Conservation (phyloP, 495 filamentous ascomycete genomes). For the Darksidea phi region DNA sequence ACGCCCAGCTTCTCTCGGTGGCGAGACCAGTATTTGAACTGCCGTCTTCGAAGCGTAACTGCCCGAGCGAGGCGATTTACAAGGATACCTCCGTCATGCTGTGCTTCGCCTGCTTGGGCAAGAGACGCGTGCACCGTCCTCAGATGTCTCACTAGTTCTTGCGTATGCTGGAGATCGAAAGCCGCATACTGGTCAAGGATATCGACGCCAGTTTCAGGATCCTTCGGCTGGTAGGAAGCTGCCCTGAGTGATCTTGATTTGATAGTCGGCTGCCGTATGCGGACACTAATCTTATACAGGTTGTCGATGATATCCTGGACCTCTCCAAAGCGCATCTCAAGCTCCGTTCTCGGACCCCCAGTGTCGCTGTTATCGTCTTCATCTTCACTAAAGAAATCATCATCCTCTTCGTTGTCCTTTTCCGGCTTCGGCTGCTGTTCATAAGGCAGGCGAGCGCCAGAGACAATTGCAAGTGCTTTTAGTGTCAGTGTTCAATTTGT, state of each 20-base stretch:
- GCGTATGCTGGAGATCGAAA: slow-evolving; percentile 28
- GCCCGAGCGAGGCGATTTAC: slow-evolving; percentile 28
- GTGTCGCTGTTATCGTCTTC: slow-evolving; percentile 24
- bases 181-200: slow-evolving; percentile 29
- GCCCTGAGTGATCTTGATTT: slow-evolving; percentile 30
- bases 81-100: slow-evolving; percentile 14
- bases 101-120: background rate
- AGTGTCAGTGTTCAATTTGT: background rate
- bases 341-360: slow-evolving; percentile 27
- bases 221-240: slow-evolving; percentile 29
- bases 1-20: slow-evolving; percentile 32
- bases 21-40: slow-evolving; percentile 35
- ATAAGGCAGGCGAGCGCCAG: slow-evolving; percentile 28
- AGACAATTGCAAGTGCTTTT: slow-evolving; percentile 23
- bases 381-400: slow-evolving; percentile 22
- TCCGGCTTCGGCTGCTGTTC: slow-evolving; percentile 26
- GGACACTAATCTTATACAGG: slow-evolving; percentile 32
- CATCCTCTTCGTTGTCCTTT: slow-evolving; percentile 21
- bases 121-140: background rate
- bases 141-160: slow-evolving; percentile 23
- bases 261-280: slow-evolving; percentile 31
- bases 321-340: slow-evolving; percentile 29
- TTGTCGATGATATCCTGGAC: slow-evolving; percentile 35
- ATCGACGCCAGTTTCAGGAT: slow-evolving; percentile 34
- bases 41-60: slow-evolving; percentile 31